Evolutionary conservation across 1,139 yeast species (phyloP).

Genomic region (Geotrichum fermentans): DNA sequence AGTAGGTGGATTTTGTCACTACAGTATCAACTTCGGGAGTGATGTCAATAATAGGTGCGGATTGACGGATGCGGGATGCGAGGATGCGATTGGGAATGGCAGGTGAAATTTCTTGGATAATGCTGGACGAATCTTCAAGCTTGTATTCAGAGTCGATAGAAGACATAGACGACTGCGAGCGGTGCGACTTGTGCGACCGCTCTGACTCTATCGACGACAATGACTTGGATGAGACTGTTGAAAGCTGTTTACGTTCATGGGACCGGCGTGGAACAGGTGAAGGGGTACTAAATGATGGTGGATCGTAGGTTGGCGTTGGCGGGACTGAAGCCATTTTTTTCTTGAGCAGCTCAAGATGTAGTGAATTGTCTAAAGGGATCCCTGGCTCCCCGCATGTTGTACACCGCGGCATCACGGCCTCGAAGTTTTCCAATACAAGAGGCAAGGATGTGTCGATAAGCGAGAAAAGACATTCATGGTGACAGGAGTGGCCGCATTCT

Average conservation of each 20-base stretch:
- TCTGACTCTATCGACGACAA: slow-evolving; percentile 14
- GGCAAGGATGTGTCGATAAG: slow-evolving; percentile 22
- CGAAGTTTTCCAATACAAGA: slow-evolving; percentile 18
- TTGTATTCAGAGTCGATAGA: slow-evolving; percentile 11
- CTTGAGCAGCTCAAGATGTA: slow-evolving; percentile 27
- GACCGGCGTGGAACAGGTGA: background rate
- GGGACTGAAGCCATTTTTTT: slow-evolving; percentile 20
- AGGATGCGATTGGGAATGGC: slow-evolving; percentile 19
- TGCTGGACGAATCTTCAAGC: background rate
- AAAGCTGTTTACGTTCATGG: slow-evolving; percentile 5
- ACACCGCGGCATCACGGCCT: slow-evolving; percentile 27
- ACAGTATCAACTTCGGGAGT: slow-evolving; percentile 24
- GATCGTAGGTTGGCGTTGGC: slow-evolving; percentile 1
- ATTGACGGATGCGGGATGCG: slow-evolving; percentile 15
- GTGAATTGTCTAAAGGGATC: slow-evolving; percentile 24
- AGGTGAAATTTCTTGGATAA: slow-evolving; percentile 13
- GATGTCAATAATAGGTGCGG: slow-evolving; percentile 18
- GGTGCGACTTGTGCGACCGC: slow-evolving; percentile 6
- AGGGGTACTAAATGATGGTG: background rate
- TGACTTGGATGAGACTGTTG: slow-evolving; percentile 10
- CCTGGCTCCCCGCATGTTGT: slow-evolving; percentile 30
- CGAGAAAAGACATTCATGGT: slow-evolving; percentile 28
- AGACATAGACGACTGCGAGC: slow-evolving; percentile 5
- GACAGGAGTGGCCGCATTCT: slow-evolving; percentile 29
- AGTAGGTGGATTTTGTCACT: slow-evolving; percentile 7